phyloP scores from a whole-genome alignment of 176 grass and related monocot genomes.

The Aegilops longissima region DNA sequence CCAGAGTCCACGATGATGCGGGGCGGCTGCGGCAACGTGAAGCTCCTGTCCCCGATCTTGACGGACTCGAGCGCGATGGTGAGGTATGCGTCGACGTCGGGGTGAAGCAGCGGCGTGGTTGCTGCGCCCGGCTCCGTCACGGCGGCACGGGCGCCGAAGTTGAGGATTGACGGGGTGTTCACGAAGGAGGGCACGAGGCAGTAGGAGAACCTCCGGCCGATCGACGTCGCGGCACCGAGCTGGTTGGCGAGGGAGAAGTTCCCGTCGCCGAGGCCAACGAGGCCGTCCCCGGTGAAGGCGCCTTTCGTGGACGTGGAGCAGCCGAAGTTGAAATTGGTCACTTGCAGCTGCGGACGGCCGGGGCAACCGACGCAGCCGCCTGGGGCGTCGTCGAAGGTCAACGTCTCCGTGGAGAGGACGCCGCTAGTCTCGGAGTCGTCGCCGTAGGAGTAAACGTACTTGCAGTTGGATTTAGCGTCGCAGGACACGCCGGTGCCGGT shows the following conservation, averaged over 20 bases:
- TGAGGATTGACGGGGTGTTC: slow-evolving; percentile 37
- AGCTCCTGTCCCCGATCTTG: slow-evolving; percentile 15
- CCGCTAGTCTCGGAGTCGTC: slow-evolving; percentile 42
- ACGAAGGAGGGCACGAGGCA: slow-evolving; percentile 40
- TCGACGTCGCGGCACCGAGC: neutral
- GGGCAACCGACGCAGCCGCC: neutral
- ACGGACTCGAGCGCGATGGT: slow-evolving; percentile 47
- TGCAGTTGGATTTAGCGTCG: slow-evolving; percentile 28
- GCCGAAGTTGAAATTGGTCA: slow-evolving; percentile 42
- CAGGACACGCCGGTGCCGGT: neutral
- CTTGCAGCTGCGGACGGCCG: neutral
- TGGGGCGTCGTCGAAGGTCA: slow-evolving; percentile 37
- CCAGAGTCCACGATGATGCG: slow-evolving; percentile 64
- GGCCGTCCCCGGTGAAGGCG: slow-evolving; percentile 30
- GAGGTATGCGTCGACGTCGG: slow-evolving; percentile 2
- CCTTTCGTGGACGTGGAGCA: slow-evolving; percentile 37
- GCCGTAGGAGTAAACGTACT: slow-evolving; percentile 43
- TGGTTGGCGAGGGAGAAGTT: slow-evolving; percentile 55
- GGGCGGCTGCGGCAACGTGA: neutral
- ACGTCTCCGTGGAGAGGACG: slow-evolving; percentile 54
- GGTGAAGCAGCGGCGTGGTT: slow-evolving; percentile 27
- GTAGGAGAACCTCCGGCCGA: slow-evolving; percentile 68
- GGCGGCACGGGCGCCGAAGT: slow-evolving; percentile 49
- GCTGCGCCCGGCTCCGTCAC: slow-evolving; percentile 27
- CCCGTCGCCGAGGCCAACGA: slow-evolving; percentile 54